Evolutionary conservation across 208 protist genomes (phyloP), one percentile per base, ranked within the genome.

Genomic region (Crithidia bombi): DNA sequence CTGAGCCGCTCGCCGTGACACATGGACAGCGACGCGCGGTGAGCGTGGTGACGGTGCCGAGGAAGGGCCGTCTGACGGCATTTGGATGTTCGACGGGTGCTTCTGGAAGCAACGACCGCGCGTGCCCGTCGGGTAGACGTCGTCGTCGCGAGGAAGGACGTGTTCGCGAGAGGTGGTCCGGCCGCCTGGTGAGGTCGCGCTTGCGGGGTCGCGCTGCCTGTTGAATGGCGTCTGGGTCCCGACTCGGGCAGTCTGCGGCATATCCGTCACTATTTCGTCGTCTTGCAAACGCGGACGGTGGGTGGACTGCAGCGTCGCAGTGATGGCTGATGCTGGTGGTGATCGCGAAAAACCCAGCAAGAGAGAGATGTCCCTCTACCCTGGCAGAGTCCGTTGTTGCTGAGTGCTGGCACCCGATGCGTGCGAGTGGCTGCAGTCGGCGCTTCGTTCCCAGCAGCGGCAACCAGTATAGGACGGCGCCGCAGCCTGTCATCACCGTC

Each of bases 41-140:
- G n/a, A n/a, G n/a, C n/a, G 79, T 85, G 41, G 77, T 95, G 26
- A 51, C 69, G 23, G 90, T 92, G 39, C 85, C 86, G 26, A 84
- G 89, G 71, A 92, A 92, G 75, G 83, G 85, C 35, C 57, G 65
- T 35, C 89, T 89, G 74, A 78, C 78, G 10, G n/a, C n/a, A n/a
- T 98, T 98, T 74, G 86, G 82, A n/a, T n/a, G 11, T 98, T 98
- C 70, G 96, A 98, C 78, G 89, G 96, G 23, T 94, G 82, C 77
- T 98, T 97, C 85, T 97, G 91, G 85, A n/a, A 96, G 87, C 61
- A 91, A 89, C 67, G 80, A 96, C 61, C 69, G 77, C 41, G 70
- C 87, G 55, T 66, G 65, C 44, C 64, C 75, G 26, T 70, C 68
- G 19, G 79, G 77, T 14, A 91, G 71, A 14, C 50, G 21, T 79